These are phyloP conservation scores for Erucastrum elatum DNA, from an alignment of 345 rosid genomes.

Conservation along the genomic window DNA sequence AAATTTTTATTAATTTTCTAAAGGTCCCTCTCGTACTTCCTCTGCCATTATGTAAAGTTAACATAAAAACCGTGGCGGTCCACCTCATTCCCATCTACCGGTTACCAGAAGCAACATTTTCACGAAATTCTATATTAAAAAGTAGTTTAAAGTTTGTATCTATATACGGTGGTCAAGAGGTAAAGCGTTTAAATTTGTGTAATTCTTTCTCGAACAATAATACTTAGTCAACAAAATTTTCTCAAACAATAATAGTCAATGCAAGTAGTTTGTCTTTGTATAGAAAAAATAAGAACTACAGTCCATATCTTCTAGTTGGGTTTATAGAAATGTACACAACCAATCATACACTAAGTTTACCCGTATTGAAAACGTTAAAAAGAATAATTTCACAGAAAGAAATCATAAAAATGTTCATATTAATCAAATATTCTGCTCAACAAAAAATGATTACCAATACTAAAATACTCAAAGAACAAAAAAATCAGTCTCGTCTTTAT, in stretches of 20 bases:
- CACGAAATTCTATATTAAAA: background rate
- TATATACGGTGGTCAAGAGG: background rate
- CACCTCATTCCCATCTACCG: conserved; percentile 19
- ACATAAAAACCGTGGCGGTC: background rate
- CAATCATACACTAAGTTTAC: conserved; percentile 8
- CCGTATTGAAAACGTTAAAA: conserved; percentile 13
- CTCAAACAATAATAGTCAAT: background rate
- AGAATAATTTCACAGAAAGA: background rate
- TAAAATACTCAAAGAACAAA: background rate
- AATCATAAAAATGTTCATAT: background rate
- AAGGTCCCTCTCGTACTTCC: conserved; percentile 7
- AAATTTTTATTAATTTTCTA: background rate
- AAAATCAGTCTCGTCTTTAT: background rate
- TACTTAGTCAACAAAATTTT: background rate
- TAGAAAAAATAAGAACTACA: background rate
- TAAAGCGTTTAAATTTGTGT: background rate
- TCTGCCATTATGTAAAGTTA: background rate
- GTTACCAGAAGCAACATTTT: background rate
- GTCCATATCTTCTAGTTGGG: background rate
- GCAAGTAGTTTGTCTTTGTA: background rate
- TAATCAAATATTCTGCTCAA: background rate
- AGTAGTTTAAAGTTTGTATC: background rate
- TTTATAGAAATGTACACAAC: background rate
- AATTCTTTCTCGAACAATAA: background rate
- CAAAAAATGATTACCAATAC: background rate